A percentile compares a stretch with the other conserved stretches of the same genome.
phyloP scores from a whole-genome alignment of 495 filamentous ascomycete species.

The Xylaria curta region DNA sequence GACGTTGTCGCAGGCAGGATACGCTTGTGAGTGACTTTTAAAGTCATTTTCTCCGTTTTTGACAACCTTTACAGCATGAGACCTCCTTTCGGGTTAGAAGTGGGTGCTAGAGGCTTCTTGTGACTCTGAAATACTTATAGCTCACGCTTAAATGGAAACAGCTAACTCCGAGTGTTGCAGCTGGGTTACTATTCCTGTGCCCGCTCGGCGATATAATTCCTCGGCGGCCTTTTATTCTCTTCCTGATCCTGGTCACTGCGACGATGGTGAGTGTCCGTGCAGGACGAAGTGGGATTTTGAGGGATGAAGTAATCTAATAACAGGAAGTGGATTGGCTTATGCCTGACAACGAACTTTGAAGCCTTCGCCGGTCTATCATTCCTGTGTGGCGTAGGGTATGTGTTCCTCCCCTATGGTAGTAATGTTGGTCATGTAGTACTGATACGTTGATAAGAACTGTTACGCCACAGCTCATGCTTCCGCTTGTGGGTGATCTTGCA shows the following conservation, averaged over 20 bases:
- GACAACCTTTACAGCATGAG: not conserved
- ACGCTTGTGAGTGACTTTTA: constrained; percentile 51
- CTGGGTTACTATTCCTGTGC: constrained; percentile 74
- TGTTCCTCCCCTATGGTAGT: not conserved
- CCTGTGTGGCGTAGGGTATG: constrained; percentile 60
- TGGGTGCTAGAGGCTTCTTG: not conserved
- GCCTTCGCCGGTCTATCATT: constrained; percentile 72
- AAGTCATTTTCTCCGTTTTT: not conserved
- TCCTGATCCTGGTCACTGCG: constrained; percentile 69
- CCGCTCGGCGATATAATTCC: constrained; percentile 75
- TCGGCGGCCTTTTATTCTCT: constrained; percentile 70
- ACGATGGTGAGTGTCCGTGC: constrained; percentile 56
- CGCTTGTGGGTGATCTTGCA: constrained; percentile 76
- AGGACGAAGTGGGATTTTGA: not conserved
- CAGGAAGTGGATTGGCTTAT: constrained; percentile 66
- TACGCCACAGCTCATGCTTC: constrained; percentile 81
- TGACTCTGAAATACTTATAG: not conserved
- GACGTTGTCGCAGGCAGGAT: constrained; percentile 80
- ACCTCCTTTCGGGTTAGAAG: not conserved
- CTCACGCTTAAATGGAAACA: not conserved
- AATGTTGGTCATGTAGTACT: not conserved
- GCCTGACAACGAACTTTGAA: constrained; percentile 66
- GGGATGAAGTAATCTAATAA: constrained; percentile 13
- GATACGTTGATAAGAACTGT: constrained; percentile 60
- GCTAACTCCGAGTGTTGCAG: constrained; percentile 17